These are phyloP conservation scores for Parmales sp. DNA, from an alignment of 108 stramenopile genomes.

Conservation along the genomic window DNA sequence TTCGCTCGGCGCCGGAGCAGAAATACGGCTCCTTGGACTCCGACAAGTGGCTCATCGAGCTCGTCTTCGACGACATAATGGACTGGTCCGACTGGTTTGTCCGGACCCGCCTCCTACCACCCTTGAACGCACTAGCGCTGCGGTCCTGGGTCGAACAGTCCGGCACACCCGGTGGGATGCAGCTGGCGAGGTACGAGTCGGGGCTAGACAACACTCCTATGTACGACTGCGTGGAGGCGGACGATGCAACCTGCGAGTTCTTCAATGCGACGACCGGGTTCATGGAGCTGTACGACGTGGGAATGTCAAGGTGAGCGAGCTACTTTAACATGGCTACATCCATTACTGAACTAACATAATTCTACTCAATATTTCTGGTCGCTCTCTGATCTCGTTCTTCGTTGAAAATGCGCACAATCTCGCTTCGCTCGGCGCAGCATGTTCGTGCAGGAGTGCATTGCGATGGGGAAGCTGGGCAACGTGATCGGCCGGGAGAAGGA, in stretches of 20 bases:
- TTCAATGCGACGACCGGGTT: slow-evolving; percentile 9
- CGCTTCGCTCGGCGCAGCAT: too few species aligned
- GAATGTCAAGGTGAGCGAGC: slow-evolving; percentile 22
- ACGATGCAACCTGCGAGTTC: too few species aligned
- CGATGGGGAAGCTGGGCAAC: slow-evolving; percentile 14
- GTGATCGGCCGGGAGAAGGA: slow-evolving; percentile 15
- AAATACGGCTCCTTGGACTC: too few species aligned
- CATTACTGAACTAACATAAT: too few species aligned
- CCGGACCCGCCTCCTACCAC: slow-evolving; percentile 3
- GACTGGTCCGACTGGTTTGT: slow-evolving; percentile 23
- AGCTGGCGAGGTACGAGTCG: slow-evolving; percentile 20
- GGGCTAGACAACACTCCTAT: slow-evolving; percentile 31
- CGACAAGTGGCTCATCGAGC: slow-evolving; percentile 25
- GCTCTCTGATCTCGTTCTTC: too few species aligned
- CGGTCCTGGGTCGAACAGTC: too few species aligned
- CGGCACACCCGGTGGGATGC: slow-evolving; percentile 15
- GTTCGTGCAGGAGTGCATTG: slow-evolving; percentile 11
- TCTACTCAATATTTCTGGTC: too few species aligned
- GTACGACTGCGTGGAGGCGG: too few species aligned
- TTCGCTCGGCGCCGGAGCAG: too few species aligned
- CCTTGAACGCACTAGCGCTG: slow-evolving; percentile 14
- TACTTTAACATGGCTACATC: too few species aligned
- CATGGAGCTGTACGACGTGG: slow-evolving; percentile 27
- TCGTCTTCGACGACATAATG: slow-evolving; percentile 20
- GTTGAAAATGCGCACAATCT: too few species aligned